These are phyloP conservation scores for Liriodendron chinense DNA, from an alignment of 164 flowering plant genomes.

Conservation along the genomic window DNA sequence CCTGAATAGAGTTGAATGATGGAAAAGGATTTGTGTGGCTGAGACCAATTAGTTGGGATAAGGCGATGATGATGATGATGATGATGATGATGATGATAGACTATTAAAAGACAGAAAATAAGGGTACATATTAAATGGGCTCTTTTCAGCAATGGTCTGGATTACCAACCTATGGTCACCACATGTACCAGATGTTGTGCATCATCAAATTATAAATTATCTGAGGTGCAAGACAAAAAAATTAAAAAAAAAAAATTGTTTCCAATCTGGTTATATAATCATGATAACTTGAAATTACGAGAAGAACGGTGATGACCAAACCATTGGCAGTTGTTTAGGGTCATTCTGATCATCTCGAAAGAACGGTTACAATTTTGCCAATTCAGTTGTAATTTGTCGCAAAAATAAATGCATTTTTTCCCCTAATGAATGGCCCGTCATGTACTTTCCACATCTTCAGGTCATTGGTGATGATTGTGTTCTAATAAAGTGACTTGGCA, in stretches of 20 bases:
- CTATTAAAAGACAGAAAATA: too few relatives aligned
- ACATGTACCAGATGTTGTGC: not conserved
- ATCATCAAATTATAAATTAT: too few relatives aligned
- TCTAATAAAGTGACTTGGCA: not conserved
- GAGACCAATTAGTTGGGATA: too few relatives aligned
- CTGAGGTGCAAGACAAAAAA: not conserved
- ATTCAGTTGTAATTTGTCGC: not conserved
- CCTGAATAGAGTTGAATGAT: too few relatives aligned
- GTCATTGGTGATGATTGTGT: not conserved
- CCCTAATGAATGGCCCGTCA: too few relatives aligned
- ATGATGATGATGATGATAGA: too few relatives aligned
- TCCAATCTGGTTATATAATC: not conserved
- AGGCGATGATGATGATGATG: too few relatives aligned
- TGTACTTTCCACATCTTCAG: too few relatives aligned
- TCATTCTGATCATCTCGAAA: too few relatives aligned
- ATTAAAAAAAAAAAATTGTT: not conserved
- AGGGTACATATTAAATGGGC: not conserved
- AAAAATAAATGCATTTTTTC: not conserved
- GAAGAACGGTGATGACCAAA: too few relatives aligned
- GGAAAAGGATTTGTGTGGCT: too few relatives aligned
- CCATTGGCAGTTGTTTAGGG: too few relatives aligned
- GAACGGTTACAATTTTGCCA: not conserved
- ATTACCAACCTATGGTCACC: not conserved
- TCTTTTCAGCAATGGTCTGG: not conserved
- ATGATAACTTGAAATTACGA: not conserved